phyloP scores from a whole-genome alignment of 176 grass and related monocot genomes.

The Rhipidocladum racemiflorum region DNA sequence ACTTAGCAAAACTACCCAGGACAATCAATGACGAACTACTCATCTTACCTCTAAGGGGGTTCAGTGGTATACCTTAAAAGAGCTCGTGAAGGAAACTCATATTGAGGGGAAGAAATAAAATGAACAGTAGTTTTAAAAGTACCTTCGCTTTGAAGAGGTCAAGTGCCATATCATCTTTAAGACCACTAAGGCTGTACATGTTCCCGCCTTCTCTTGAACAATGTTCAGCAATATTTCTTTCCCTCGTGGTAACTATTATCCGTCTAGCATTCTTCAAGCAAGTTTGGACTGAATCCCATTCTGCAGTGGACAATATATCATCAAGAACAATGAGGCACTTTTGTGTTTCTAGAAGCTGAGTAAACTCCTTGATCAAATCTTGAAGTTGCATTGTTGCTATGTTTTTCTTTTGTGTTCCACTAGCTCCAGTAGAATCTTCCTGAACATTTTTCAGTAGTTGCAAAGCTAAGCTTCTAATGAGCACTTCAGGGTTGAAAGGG shows the following conservation, averaged over 20 bases:
- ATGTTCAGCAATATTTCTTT: background rate
- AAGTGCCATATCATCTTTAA: background rate
- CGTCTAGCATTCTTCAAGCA: background rate
- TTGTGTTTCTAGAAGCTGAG: background rate
- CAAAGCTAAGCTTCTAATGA: background rate
- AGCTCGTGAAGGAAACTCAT: too few species aligned
- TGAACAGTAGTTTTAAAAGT: background rate
- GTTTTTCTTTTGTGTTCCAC: too few species aligned
- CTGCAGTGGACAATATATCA: background rate
- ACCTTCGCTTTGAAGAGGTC: constrained; percentile 27
- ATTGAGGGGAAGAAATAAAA: background rate
- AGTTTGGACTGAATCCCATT: background rate
- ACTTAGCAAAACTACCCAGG: too few species aligned
- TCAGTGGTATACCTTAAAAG: too few species aligned
- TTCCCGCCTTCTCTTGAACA: background rate
- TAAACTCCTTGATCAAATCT: background rate
- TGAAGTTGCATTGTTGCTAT: background rate
- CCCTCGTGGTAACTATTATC: constrained; percentile 37
- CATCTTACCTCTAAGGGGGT: too few species aligned
- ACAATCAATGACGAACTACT: too few species aligned
- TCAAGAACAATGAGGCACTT: constrained; percentile 35
- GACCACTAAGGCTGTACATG: background rate
- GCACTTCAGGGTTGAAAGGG: background rate
- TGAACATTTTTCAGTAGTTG: too few species aligned
- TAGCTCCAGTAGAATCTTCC: background rate